These are phyloP conservation scores for Botrytis porri DNA, from an alignment of 2,329 filamentous ascomycete genomes.

Conservation along the genomic window DNA sequence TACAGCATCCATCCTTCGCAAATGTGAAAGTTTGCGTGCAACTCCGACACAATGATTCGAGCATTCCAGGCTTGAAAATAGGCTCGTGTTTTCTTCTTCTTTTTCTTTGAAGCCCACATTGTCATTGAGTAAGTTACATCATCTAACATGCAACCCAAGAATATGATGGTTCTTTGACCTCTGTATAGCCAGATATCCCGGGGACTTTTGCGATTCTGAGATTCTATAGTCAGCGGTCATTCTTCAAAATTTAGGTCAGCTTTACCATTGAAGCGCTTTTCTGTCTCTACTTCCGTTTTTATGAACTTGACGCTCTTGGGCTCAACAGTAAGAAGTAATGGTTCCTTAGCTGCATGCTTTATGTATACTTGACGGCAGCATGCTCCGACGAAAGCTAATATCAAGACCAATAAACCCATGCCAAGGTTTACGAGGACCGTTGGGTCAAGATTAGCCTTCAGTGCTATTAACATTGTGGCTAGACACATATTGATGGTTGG, in stretches of 20 bases:
- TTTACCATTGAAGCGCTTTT: not conserved
- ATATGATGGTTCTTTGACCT: not conserved
- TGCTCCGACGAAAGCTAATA: slow-evolving; percentile 9
- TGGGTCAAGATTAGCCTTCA: not conserved
- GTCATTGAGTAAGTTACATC: not conserved
- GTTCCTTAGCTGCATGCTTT: not conserved
- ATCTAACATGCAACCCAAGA: not conserved
- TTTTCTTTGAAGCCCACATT: not conserved
- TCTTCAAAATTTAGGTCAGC: not conserved
- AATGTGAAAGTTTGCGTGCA: not conserved
- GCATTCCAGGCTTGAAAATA: not conserved
- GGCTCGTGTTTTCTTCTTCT: no score
- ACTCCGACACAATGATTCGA: not conserved
- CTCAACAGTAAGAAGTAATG: slow-evolving; percentile 13
- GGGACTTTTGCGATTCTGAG: not conserved
- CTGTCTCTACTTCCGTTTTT: not conserved
- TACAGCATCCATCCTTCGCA: not conserved
- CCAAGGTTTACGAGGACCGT: not conserved
- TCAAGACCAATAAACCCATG: slow-evolving; percentile 11
- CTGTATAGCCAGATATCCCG: not conserved
- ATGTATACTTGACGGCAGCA: not conserved
- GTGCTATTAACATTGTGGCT: slow-evolving; percentile 7
- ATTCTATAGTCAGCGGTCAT: not conserved
- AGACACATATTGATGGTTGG: not conserved
- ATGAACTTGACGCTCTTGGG: not conserved